Base-by-base conservation (phyloP, 2,329 filamentous ascomycete species). In the Monilinia laxa region DNA sequence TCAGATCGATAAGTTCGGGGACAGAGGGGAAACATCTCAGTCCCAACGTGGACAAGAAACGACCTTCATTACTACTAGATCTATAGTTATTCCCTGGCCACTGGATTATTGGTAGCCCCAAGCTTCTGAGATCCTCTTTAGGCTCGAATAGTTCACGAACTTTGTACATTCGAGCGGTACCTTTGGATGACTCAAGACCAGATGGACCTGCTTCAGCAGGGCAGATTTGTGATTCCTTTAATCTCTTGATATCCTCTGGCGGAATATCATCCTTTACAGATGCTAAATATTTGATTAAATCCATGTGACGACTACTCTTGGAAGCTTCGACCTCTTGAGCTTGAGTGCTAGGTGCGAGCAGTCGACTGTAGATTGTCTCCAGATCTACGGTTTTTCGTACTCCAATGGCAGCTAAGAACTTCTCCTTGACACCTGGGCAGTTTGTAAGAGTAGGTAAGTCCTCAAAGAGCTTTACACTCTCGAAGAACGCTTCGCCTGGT, bases 341-440 rank as follows among this genome's bases (percentile, higher is more conserved):
- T 18, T 83, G 80, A 0, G 81, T 75, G 0, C 87, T 81, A 20
- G 84, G 83, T 62, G 85, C 88, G 71, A 97, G 84, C 54, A 99
- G 83, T 55, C 94, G 86, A 31, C 91, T 90, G 74, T 99, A 98
- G 40, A 99, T 96, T 40, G 96, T 94, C 42, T 92, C 92, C 2
- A 99, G 81, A 72, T 99, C 95, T 25, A 99, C 89, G 0, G 95
- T 99, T 80, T 98, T 98, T 68, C 95, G 88, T 35, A 99, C 93
- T 3, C 95, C 94, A 42, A 99, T 81, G 2, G 91, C 86, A 3
- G 85, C 80, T 54, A 99, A 79, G 69, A 99, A 91, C 76, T 96
- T 97, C 56, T 98, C 94, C 76, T 97, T 98, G 16, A 97, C 85
- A 42, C 88, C 86, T 52, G 89, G 87, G 54, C 93, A 87, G 16